Evolutionary conservation across 208 protist species (phyloP).

Genomic region (Wallacemonas sp.): DNA sequence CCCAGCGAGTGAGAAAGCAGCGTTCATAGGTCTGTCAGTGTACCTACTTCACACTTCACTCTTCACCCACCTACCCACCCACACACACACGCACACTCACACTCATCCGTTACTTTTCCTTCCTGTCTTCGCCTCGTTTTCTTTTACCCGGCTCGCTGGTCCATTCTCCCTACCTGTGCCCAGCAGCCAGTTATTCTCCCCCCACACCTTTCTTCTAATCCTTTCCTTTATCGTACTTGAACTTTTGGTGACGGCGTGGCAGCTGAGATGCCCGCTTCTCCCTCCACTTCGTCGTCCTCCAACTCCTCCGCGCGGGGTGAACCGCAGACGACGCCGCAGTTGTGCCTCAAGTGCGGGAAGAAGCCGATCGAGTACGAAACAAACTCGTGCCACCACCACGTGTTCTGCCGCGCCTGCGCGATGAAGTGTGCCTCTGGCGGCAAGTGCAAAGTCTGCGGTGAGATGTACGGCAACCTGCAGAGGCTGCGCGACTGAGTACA

Average conservation of each 20-base stretch:
- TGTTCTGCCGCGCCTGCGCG: conserved; percentile 82
- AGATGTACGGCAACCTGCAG: conserved; percentile 64
- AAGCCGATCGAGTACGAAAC: conserved; percentile 63
- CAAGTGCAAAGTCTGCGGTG: conserved; percentile 77
- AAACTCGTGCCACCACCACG: conserved; percentile 60
- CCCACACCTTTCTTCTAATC: no score
- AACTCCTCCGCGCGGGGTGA: neutral
- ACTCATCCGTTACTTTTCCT: neutral
- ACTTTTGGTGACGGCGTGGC: no score
- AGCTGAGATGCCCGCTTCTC: no score
- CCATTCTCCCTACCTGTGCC: conserved; percentile 21
- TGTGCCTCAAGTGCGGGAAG: conserved; percentile 76
- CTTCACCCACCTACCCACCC: no score
- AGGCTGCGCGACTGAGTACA: conserved; percentile 10
- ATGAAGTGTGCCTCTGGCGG: conserved; percentile 91
- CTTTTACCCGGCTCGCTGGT: neutral
- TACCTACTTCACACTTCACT: no score
- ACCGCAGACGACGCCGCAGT: neutral
- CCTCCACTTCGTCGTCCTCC: conserved; percentile 15
- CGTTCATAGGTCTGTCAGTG: no score
- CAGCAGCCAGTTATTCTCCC: no score
- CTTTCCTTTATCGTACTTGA: no score
- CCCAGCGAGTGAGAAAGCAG: no score
- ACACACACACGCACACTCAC: no score
- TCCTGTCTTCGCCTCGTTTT: conserved; percentile 6